Base-by-base conservation (phyloP, 2,329 filamentous ascomycete species). In the Colletotrichum sp. region DNA sequence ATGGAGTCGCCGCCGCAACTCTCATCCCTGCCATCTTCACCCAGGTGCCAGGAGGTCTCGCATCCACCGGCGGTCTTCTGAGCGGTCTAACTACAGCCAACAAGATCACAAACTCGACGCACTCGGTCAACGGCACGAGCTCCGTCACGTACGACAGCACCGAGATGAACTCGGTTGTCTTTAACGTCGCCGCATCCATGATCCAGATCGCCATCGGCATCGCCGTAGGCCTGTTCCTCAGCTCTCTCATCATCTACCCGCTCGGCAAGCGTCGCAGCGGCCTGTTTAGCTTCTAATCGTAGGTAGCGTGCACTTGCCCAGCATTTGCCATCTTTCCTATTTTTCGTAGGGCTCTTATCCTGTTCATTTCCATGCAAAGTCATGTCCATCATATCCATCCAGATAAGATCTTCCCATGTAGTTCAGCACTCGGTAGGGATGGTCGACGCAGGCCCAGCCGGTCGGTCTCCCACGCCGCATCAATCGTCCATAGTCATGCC, bases 141-240 rank as follows among this genome's bases (percentile, higher is more conserved):
- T 79, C 79, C 6, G 80, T 83, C 11, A 59, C 78, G 22, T 77
- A 79, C 27, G 71, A 79, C 3, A 69, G 79, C 13, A 80, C 75
- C 39, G 77, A 78, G 59, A 52, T 81, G 25, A 85, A 86, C 75
- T 83, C 82, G 7, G 82, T 87, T 30, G 83, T 88, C 7, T 89
- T 87, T 76, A 85, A 86, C 29, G 86, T 89, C 13, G 87, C 87
- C 15, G 87, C 85, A 3, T 87, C 86, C 34, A 89, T 90, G 88
- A 88, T 89, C 52, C 87, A 90, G 79, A 89, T 89, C 72, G 88
- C 88, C 16, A 89, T 89, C 77, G 88, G 88, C 16, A 89, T 90
- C 66, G 88, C 88, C 8, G 86, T 89, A 13, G 88, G 88, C 4
- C 81, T 90, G 8, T 90, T 90, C 75, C 79, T 90, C 76, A 88